Base-by-base conservation (phyloP, 768 basidiomycete species). In the Mycena olivaceomarginata region DNA sequence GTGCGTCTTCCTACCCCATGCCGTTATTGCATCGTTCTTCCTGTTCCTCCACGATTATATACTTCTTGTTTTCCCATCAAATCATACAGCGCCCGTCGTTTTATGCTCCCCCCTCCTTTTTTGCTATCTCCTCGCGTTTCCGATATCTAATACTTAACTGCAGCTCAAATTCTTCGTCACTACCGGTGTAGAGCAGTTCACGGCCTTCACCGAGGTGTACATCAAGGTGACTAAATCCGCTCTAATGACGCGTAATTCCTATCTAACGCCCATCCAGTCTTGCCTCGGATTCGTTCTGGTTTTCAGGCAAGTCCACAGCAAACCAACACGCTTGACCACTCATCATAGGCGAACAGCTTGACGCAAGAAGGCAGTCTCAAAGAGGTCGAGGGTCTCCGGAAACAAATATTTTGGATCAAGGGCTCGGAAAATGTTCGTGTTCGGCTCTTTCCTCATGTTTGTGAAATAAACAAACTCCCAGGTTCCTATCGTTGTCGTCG, bases 401-500 rank as follows among this genome's bases (percentile, higher is more conserved):
- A 95, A 80, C 95, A 95, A 80, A 97, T 97, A 73, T 91, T 93
- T 72, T 91, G 94, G 62, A 92, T 96, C 77, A 96, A 95, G 86
- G 94, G 94, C 31, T 91, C 90, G 40, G 92, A 92, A 80, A 89
- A 85, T 31, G 94, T 94, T 78, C 82, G 88, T 85, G 20, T 41
- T 57, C n/a, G 15, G 63, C 76, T 39, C 40, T 62, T 60, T 63
- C 13, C 37, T 4, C 18, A 39, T 69, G 37, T 37, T 60, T 65
- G 65, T 72, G 79, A 45, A 74, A 51, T 60, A 77, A 37, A 37
- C 40, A 53, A 56, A 25, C 9, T 18, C 70, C 51, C 77, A 94
- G 92, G 86, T 96, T n/a, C 97, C 96, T 12, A 95, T 97, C 77
- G 94, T 97, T 12, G 90, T 97, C 16, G 96, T 96, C 12, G 96